Evolutionary conservation across 768 basidiomycete genomes (phyloP).

Genomic region (Coprinopsis cinerea): DNA sequence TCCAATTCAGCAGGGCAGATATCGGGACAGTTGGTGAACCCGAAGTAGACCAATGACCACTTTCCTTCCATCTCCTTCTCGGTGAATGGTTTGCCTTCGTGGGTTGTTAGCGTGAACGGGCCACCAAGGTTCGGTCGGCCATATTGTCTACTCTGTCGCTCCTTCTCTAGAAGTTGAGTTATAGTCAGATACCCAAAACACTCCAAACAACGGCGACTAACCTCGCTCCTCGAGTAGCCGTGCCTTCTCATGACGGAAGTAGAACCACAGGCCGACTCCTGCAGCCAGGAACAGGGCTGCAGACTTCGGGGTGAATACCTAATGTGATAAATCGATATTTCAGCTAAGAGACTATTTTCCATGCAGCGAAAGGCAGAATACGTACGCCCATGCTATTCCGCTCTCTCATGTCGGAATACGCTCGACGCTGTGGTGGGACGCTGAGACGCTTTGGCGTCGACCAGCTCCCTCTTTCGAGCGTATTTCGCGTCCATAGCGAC

Average conservation of each 20-base stretch:
- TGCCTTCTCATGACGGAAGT: conserved; percentile 85
- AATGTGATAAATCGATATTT: conserved; percentile 3
- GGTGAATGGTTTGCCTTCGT: conserved; percentile 66
- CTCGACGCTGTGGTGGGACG: too few relatives aligned
- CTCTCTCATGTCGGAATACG: too few relatives aligned
- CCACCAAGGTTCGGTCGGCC: conserved; percentile 91
- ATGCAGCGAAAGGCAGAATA: not conserved
- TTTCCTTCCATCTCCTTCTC: conserved; percentile 81
- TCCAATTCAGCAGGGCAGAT: conserved; percentile 98
- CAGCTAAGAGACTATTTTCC: not conserved
- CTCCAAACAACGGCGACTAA: conserved; percentile 27
- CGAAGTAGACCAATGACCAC: conserved; percentile 93
- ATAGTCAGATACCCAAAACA: not conserved
- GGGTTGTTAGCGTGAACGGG: conserved; percentile 71
- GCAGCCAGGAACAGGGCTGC: conserved; percentile 81
- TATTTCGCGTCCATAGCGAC: too few relatives aligned
- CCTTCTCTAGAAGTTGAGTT: conserved; percentile 49
- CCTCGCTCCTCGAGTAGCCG: conserved; percentile 72
- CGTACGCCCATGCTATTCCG: not conserved
- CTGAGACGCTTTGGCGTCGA: too few relatives aligned
- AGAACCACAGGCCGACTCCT: conserved; percentile 76
- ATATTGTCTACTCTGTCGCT: conserved; percentile 63
- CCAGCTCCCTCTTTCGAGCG: too few relatives aligned
- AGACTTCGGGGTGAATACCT: conserved; percentile 92
- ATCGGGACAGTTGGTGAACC: conserved; percentile 99